Evolutionary conservation across 225 moss, liverwort and hornwort genomes (phyloP), one percentile per base, ranked within the genome.

Genomic region (Antitrichia curtipendula): DNA sequence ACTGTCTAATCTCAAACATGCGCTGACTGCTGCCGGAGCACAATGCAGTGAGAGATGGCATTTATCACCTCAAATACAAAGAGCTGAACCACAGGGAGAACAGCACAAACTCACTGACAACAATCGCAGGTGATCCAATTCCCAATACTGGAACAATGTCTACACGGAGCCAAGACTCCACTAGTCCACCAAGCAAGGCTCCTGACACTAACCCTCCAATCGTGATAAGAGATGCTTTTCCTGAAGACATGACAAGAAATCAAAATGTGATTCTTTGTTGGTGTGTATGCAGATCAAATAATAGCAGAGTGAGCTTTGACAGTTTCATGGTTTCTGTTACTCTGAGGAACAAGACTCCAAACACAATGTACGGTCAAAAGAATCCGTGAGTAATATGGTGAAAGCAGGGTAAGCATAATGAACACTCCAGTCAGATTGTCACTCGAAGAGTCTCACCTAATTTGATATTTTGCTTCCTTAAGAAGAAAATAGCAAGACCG

Each of bases 141-240:
- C 97, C 97, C 71, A 95, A 82, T 28, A 95, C 87, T 86, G 96
- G 97, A 86, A 96, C 95, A 89, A 97, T 93, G 90, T 96, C 96
- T 58, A 97, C 96, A 77, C 96, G 92, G 78, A 97, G 93, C 94
- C 95, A 97, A 78, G 96, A 95, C 88, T 96, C 96, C 86, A 96
- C 95, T 86, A 95, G 86, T 62, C 94, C 95, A 52, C 97, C 97
- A 85, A 97, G 72, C 87, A 97, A 87, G 86, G 97, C 96, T 89
- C 96, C 97, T 49, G 92, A 92, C 81, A 96, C 95, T 41, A 95
- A 90, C 70, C 96, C 95, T 91, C 91, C 96, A 91, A 95, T 78
- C 29, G 95, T 95, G 31, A 95, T 91, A 56, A 95, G 84, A 27
- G 95, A 88, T 83, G 95, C 93, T 91, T 97, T 96, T 72, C 96